Conservation (phyloP, 129 eudicot species). For the Lactuca saligna region DNA sequence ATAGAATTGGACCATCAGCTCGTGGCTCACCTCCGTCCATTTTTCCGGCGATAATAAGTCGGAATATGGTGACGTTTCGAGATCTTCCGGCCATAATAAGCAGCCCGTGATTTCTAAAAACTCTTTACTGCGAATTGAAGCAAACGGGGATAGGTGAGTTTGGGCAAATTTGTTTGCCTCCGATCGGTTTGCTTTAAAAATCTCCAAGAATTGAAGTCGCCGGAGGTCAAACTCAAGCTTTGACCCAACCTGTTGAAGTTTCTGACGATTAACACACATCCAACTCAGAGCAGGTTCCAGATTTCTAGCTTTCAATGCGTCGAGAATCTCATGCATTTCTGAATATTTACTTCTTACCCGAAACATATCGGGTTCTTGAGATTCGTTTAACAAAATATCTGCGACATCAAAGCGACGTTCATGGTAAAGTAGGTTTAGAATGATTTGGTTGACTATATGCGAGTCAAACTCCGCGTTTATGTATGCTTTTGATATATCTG, state of each 20-base stretch:
- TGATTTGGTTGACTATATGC: conserved; percentile 37
- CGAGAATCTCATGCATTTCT: conserved; percentile 38
- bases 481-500: conserved; percentile 40
- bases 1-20: conserved; percentile 35
- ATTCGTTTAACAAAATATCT: conserved; percentile 31
- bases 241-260: conserved; percentile 22
- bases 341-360: conserved; percentile 24
- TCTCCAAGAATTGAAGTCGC: conserved; percentile 34
- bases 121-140: conserved; percentile 24
- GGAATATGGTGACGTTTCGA: conserved; percentile 36
- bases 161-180: conserved; percentile 38
- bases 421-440: conserved; percentile 32
- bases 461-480: conserved; percentile 35
- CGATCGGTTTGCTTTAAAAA: conserved; percentile 23
- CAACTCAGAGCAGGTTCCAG: conserved; percentile 41
- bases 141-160: conserved; percentile 35
- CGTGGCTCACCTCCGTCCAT: conserved; percentile 32
- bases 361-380: conserved; percentile 30
- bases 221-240: conserved; percentile 36
- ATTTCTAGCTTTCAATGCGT: conserved; percentile 32
- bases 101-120: conserved; percentile 40
- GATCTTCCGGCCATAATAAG: conserved; percentile 36
- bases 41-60: conserved; percentile 23
- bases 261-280: conserved; percentile 28
- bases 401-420: conserved; percentile 39